Percentiles rank a stretch among this genome's conserved stretches.
These are phyloP conservation scores for Drechmeria coniospora DNA, from an alignment of 2,329 filamentous ascomycete species.

Conservation along the genomic window DNA sequence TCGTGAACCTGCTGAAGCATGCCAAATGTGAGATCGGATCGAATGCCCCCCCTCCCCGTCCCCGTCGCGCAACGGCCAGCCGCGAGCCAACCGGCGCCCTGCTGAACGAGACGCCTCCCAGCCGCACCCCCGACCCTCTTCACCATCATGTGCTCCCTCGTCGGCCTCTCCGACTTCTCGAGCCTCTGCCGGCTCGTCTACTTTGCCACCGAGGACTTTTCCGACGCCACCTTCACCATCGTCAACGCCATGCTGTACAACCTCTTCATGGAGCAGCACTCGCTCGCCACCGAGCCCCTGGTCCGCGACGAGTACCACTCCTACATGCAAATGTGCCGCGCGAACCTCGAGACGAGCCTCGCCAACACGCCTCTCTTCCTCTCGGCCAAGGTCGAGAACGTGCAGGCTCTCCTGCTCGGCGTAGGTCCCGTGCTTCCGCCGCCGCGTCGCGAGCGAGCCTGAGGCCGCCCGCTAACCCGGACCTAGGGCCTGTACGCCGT, in stretches of 20 bases:
- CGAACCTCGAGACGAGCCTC: slow-evolving; percentile 34
- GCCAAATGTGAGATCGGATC: slow-evolving; percentile 23
- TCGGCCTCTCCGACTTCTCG: slow-evolving; percentile 32
- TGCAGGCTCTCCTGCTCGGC: slow-evolving; percentile 43
- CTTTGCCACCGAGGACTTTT: slow-evolving; percentile 34
- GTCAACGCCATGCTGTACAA: slow-evolving; percentile 35
- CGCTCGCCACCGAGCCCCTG: slow-evolving; percentile 16
- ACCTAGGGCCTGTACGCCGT: slow-evolving; percentile 43
- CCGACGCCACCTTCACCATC: slow-evolving; percentile 33
- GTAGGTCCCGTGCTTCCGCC: slow-evolving; percentile 19
- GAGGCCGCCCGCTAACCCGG: no score
- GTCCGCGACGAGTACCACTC: slow-evolving; percentile 20
- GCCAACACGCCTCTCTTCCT: slow-evolving; percentile 39
- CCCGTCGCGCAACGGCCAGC: no score
- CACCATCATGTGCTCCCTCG: slow-evolving; percentile 32
- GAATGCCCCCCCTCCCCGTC: no score
- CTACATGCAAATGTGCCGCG: slow-evolving; percentile 25
- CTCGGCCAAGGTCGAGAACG: slow-evolving; percentile 35
- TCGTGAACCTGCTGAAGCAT: slow-evolving; percentile 31
- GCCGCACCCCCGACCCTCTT: slow-evolving; percentile 32
- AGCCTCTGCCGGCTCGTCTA: slow-evolving; percentile 34
- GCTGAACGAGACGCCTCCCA: slow-evolving; percentile 8
- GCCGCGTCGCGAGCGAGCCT: not conserved
- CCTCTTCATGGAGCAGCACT: slow-evolving; percentile 30
- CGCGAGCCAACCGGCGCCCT: no score